Percentiles rank a stretch among this genome's conserved stretches.
Conservation (phyloP, 768 basidiomycete genomes). For the Mycena capillaripes region DNA sequence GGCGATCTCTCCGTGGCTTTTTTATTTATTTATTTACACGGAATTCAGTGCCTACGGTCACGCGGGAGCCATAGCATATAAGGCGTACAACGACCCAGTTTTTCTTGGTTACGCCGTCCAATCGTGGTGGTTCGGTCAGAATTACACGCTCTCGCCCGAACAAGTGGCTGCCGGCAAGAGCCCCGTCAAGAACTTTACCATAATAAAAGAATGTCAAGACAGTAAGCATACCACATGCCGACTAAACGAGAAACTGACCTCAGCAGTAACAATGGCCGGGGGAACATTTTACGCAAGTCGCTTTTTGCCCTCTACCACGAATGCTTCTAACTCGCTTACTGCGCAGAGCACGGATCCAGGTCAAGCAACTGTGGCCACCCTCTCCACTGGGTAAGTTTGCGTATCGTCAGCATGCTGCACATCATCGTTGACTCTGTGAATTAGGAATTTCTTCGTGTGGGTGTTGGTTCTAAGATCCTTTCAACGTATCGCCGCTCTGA, state of each 20-base stretch:
- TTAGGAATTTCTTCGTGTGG: not conserved
- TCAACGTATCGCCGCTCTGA: not conserved
- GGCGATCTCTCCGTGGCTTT: not conserved
- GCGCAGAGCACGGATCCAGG: not conserved
- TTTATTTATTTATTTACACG: not conserved
- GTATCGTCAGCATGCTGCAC: too few species aligned
- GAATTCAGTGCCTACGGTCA: not conserved
- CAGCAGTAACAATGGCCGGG: not conserved
- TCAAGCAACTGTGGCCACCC: not conserved
- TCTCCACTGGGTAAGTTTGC: not conserved
- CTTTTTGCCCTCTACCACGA: not conserved
- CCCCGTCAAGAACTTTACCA: not conserved
- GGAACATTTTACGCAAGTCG: not conserved
- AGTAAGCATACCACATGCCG: not conserved
- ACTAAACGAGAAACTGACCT: not conserved
- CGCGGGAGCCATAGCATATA: not conserved
- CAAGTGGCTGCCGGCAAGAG: not conserved
- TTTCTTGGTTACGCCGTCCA: not conserved
- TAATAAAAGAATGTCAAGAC: not conserved
- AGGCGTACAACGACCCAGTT: not conserved
- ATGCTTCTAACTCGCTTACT: not conserved
- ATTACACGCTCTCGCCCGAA: not conserved
- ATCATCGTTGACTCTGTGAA: not conserved
- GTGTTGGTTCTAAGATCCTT: too few species aligned
- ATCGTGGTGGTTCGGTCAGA: slow-evolving; percentile 1